Base-by-base conservation (phyloP, 2,329 filamentous ascomycete species). In the Calonectria multiphialidica region DNA sequence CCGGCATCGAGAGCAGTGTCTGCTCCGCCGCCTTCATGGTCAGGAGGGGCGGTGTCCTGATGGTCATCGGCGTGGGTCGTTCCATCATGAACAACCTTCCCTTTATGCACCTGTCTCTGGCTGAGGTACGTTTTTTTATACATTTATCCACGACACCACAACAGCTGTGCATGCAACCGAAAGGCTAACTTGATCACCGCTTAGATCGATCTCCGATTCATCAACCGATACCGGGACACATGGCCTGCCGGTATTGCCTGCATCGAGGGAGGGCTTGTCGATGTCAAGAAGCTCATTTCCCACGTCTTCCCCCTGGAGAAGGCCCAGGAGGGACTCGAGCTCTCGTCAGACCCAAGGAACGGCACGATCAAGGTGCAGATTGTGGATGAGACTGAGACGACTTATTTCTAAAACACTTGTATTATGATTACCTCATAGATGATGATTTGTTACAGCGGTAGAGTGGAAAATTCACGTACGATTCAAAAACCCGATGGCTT, bases 181-280 rank as follows among this genome's bases (percentile, higher is more conserved):
- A 59, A 40, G 53, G 53, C 53, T 59, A 59, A 59, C 53, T 37
- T 10, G 28, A 23, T 28, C 40, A 40, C 6, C 45, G 91, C 89
- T 42, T 33, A 80, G 78, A 93, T 94, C 74, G 87, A 93, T 75
- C 84, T 94, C 30, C 90, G 88, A 44, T 94, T 94, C 82, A 94
- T 93, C 79, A 93, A 94, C 80, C 87, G 92, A 9, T 94, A 94
- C 79, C 86, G 88, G 47, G 91, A 94, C 77, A 93, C 92, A 0
- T 94, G 92, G 92, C 92, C 92, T 0, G 87, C 89, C 0, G 92
- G 90, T 0, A 92, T 94, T 40, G 86, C 89, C 8, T 90, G 89
- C 59, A 79, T 94, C 33, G 87, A 86, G 47, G 90, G 90, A 4
- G 89, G 88, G 0, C 86, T 93, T 1, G 79, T 94, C 10, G 88